phyloP scores from a whole-genome alignment of 129 eudicot genomes.

The Rutidosis leptorrhynchoides region DNA sequence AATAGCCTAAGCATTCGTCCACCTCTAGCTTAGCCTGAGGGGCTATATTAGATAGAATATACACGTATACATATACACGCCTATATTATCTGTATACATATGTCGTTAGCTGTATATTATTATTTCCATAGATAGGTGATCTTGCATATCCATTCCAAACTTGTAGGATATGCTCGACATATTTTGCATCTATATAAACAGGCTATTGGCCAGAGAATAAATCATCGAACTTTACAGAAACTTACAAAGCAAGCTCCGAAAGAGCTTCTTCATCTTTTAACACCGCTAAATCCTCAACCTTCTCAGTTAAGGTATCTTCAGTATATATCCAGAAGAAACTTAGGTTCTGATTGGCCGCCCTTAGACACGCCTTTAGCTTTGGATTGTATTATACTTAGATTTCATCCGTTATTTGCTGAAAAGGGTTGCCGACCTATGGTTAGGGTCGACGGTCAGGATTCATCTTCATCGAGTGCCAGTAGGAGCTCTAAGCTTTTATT shows the following conservation, averaged over 20 bases:
- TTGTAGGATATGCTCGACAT: no score
- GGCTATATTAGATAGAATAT: no score
- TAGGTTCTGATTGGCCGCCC: conserved; percentile 88
- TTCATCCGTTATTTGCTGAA: conserved; percentile 61
- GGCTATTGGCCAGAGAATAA: no score
- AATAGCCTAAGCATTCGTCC: no score
- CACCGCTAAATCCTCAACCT: conserved; percentile 89
- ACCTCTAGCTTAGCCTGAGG: no score
- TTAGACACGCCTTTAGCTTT: conserved; percentile 77
- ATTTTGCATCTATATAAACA: no score
- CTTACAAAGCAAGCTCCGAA: conserved; percentile 65
- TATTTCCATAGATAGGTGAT: no score
- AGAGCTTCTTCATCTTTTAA: conserved; percentile 77
- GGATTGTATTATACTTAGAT: conserved; percentile 69
- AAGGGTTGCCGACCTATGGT: conserved; percentile 86
- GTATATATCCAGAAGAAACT: conserved; percentile 76
- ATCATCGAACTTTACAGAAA: no score
- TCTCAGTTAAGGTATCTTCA: conserved; percentile 96
- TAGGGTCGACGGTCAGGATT: conserved; percentile 85
- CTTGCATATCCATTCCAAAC: no score
- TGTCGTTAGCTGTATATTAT: no score
- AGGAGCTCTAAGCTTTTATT: conserved; percentile 71
- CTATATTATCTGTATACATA: no score
- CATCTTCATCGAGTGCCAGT: conserved; percentile 52
- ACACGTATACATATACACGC: no score